phyloP scores from a whole-genome alignment of 768 basidiomycete species.

The Tubosaeta sp. region DNA sequence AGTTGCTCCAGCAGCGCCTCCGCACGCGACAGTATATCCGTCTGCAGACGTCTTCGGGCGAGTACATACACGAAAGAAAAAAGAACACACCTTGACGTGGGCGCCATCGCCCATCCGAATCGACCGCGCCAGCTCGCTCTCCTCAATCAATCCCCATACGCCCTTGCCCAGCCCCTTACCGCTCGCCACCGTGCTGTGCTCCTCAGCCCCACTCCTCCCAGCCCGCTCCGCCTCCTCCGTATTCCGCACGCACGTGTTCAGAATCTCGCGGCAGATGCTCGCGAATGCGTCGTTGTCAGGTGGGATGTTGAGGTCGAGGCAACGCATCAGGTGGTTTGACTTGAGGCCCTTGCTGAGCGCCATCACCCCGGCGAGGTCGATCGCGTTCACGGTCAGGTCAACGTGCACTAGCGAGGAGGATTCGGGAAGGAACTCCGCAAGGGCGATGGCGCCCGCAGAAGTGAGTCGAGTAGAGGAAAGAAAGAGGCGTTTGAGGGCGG shows the following conservation, averaged over 20 bases:
- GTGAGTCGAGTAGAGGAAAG: constrained; percentile 78
- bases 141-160: constrained; percentile 83
- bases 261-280: constrained; percentile 59
- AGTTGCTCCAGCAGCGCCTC: constrained; percentile 32
- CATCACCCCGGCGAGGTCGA: constrained; percentile 64
- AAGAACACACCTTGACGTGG: constrained; percentile 41
- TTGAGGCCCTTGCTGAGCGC: constrained; percentile 85
- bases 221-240: constrained; percentile 67
- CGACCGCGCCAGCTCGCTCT: constrained; percentile 73
- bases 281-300: constrained; percentile 80
- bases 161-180: constrained; percentile 45
- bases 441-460: constrained; percentile 83
- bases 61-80: not conserved
- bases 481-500: constrained; percentile 87
- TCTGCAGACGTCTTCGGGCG: not conserved
- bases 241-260: constrained; percentile 77
- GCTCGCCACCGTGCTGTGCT: constrained; percentile 17
- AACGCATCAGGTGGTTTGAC: constrained; percentile 81
- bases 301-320: constrained; percentile 90
- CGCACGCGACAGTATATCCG: constrained; percentile 31
- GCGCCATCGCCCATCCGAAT: constrained; percentile 46
- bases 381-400: constrained; percentile 77
- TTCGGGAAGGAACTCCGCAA: constrained; percentile 96
- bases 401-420: constrained; percentile 83
- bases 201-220: constrained; percentile 20